These are phyloP conservation scores for Reutealis trisperma DNA, from an alignment of 345 rosid species.

Conservation along the genomic window DNA sequence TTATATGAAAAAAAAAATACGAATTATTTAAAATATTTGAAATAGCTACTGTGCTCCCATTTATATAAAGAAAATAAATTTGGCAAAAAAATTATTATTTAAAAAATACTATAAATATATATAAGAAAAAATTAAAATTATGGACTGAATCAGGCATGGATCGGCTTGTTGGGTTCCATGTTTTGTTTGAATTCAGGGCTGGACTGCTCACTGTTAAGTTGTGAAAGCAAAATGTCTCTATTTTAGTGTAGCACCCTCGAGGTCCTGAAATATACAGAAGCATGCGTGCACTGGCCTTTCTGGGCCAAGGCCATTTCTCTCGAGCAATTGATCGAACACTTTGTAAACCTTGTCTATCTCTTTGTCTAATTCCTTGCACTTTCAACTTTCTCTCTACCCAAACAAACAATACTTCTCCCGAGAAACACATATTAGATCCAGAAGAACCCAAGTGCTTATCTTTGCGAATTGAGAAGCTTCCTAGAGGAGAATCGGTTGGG, in stretches of 20 bases:
- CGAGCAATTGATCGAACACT: conserved; percentile 59
- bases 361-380: conserved; percentile 4
- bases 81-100: too few relatives aligned
- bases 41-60: too few relatives aligned
- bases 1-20: too few relatives aligned
- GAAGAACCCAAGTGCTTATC: conserved; percentile 57
- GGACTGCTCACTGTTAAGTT: too few relatives aligned
- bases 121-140: too few relatives aligned
- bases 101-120: too few relatives aligned
- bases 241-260: not conserved
- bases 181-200: too few relatives aligned
- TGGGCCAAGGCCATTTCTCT: conserved; percentile 37
- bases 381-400: conserved; percentile 42
- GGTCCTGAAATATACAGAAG: not conserved
- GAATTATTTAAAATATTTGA: too few relatives aligned
- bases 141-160: too few relatives aligned
- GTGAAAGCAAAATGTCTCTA: too few relatives aligned
- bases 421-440: conserved; percentile 5
- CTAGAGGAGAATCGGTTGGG: conserved; percentile 59
- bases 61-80: too few relatives aligned
- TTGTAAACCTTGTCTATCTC: conserved; percentile 15
- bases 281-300: conserved; percentile 35
- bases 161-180: too few relatives aligned
- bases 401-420: conserved; percentile 4
- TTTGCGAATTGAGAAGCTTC: conserved; percentile 71